Percentiles rank a stretch among this genome's conserved stretches.
Evolutionary conservation across 129 eudicot species (phyloP).

Genomic region (Flaveria ramosissima): DNA sequence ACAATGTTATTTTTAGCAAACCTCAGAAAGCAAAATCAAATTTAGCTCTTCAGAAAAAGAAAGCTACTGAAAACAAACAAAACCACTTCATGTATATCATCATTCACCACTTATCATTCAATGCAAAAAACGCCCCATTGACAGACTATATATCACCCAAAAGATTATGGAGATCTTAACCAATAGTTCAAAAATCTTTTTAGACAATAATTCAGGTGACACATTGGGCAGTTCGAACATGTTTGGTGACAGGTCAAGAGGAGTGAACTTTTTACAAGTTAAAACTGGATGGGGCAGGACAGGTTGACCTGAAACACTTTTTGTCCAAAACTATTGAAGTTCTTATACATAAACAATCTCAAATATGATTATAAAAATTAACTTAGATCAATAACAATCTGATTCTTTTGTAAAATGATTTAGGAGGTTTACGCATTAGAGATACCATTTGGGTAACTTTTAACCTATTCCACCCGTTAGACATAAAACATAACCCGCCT

Average conservation of each 20-base stretch:
- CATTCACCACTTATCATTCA: not conserved
- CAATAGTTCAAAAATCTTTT: not conserved
- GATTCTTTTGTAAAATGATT: not conserved
- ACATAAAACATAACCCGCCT: not conserved
- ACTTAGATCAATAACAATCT: not conserved
- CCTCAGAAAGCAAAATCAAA: too few relatives aligned
- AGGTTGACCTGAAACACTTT: not conserved
- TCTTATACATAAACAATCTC: too few relatives aligned
- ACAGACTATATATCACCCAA: not conserved
- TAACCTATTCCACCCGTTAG: not conserved
- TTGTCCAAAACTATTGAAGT: too few relatives aligned
- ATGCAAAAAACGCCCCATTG: not conserved
- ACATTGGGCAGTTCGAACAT: not conserved
- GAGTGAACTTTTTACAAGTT: constrained; percentile 2
- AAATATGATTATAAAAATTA: not conserved
- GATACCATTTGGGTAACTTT: not conserved
- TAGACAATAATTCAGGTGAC: not conserved
- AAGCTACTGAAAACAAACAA: constrained; percentile 1
- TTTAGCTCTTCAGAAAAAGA: not conserved
- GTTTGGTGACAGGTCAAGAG: constrained; percentile 4
- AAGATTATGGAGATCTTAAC: not conserved
- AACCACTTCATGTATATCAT: not conserved
- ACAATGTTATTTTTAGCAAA: too few relatives aligned
- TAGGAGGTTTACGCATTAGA: constrained; percentile 11
- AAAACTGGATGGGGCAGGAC: not conserved